These are phyloP conservation scores for Annona cherimola DNA, from an alignment of 164 flowering plant species.

Conservation along the genomic window DNA sequence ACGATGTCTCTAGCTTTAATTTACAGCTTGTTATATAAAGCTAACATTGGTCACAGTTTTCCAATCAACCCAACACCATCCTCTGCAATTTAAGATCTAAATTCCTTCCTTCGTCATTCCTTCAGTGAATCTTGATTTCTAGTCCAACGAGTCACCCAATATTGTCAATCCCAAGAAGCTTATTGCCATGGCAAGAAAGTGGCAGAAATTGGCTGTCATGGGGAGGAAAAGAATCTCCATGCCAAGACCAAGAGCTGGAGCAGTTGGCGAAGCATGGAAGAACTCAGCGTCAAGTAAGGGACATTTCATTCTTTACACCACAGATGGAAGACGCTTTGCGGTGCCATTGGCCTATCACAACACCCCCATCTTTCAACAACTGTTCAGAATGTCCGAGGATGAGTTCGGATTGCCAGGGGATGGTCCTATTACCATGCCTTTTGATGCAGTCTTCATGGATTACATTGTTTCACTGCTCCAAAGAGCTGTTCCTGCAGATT, in stretches of 20 bases:
- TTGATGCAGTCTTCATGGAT: conserved; percentile 29
- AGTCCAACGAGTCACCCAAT: not conserved
- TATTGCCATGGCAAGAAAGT: not conserved
- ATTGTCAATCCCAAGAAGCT: conserved; percentile 7
- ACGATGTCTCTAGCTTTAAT: not conserved
- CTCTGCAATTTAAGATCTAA: not conserved
- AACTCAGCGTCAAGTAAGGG: conserved; percentile 6
- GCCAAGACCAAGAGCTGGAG: not conserved
- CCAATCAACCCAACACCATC: not conserved
- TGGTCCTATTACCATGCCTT: conserved; percentile 33
- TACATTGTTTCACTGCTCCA: conserved; percentile 24
- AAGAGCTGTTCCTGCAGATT: conserved; percentile 13
- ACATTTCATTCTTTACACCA: conserved; percentile 32
- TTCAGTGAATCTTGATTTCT: not conserved
- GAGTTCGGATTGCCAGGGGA: conserved; percentile 27
- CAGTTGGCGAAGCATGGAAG: not conserved
- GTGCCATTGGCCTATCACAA: conserved; percentile 28
- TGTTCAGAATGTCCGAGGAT: conserved; percentile 36
- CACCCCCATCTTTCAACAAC: conserved; percentile 32
- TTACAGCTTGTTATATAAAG: not conserved
- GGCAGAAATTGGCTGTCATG: conserved; percentile 10
- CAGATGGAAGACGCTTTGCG: conserved; percentile 31
- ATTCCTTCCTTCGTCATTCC: too few relatives aligned
- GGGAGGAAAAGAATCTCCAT: conserved; percentile 17
- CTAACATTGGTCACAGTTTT: not conserved